Evolutionary conservation across 2,329 filamentous ascomycete genomes (phyloP).

Genomic region (Xylaria sp.): DNA sequence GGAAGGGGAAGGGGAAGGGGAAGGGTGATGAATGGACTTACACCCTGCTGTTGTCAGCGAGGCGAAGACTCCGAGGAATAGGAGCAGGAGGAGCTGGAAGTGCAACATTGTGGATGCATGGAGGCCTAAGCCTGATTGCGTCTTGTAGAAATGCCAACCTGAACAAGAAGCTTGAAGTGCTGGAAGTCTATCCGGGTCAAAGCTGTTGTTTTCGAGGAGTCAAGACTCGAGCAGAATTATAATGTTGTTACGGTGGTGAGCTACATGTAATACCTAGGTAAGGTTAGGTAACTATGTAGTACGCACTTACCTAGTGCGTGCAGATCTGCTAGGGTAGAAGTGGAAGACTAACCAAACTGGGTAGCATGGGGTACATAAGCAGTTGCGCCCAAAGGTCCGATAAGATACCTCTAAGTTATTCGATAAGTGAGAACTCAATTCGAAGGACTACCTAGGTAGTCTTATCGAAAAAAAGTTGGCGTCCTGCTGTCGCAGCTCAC

Average conservation of each 20-base stretch:
- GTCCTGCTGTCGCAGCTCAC: not conserved
- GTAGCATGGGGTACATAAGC: not conserved
- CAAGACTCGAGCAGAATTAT: no score
- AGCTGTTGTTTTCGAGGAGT: not conserved
- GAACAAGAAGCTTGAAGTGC: not conserved
- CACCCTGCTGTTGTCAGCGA: slow-evolving; percentile 53
- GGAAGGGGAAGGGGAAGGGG: not conserved
- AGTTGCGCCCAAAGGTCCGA: no score
- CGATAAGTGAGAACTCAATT: no score
- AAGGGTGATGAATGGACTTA: slow-evolving; percentile 44
- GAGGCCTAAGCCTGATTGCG: not conserved
- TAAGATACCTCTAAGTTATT: not conserved
- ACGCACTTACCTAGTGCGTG: no score
- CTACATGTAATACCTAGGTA: no score
- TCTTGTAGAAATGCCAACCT: not conserved
- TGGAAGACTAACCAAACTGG: not conserved
- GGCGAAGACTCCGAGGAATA: slow-evolving; percentile 46
- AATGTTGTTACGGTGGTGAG: no score
- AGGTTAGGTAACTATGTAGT: no score
- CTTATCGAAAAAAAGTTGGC: slow-evolving; percentile 34
- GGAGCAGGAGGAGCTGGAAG: slow-evolving; percentile 44
- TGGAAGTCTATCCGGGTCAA: not conserved
- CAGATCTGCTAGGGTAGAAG: no score
- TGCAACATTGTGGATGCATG: slow-evolving; percentile 41
- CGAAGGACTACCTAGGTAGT: no score